phyloP scores from a whole-genome alignment of 73 alveolate genomes.

The Diophrys appendiculata region DNA sequence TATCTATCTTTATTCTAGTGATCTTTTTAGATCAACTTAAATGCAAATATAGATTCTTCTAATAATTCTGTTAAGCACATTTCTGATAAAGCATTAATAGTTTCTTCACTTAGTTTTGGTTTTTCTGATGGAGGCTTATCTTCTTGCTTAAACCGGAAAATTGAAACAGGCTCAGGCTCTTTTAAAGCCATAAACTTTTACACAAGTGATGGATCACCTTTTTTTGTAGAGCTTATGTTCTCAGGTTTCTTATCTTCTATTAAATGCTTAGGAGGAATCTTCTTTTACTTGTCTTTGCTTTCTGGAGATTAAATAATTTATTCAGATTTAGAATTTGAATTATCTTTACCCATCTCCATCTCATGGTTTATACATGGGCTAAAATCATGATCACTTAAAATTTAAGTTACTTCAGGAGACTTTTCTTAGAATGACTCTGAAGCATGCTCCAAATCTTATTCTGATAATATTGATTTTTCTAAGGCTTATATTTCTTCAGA shows the following conservation, averaged over 20 bases:
- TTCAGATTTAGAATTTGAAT: background rate
- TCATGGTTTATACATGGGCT: background rate
- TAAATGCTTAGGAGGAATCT: background rate
- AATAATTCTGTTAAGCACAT: background rate
- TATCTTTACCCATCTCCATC: background rate
- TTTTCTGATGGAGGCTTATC: background rate
- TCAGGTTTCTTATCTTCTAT: background rate
- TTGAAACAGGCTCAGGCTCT: conserved; percentile 14
- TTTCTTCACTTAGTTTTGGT: background rate
- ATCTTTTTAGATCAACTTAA: background rate
- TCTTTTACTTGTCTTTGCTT: background rate
- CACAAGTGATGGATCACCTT: background rate
- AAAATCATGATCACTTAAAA: conserved; percentile 1
- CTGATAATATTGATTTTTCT: background rate
- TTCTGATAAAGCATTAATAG: background rate
- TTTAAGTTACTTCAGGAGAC: conserved; percentile 11
- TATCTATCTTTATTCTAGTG: background rate
- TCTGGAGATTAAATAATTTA: background rate
- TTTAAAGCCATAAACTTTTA: conserved; percentile 10
- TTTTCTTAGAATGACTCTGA: background rate
- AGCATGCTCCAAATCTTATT: background rate
- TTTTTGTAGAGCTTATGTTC: background rate
- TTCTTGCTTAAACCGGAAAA: background rate
- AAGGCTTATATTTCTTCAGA: background rate
- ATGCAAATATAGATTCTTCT: background rate